Evolutionary conservation across 345 rosid genomes (phyloP), one percentile per base, ranked within the genome.

Genomic region (Syzygium aromaticum): DNA sequence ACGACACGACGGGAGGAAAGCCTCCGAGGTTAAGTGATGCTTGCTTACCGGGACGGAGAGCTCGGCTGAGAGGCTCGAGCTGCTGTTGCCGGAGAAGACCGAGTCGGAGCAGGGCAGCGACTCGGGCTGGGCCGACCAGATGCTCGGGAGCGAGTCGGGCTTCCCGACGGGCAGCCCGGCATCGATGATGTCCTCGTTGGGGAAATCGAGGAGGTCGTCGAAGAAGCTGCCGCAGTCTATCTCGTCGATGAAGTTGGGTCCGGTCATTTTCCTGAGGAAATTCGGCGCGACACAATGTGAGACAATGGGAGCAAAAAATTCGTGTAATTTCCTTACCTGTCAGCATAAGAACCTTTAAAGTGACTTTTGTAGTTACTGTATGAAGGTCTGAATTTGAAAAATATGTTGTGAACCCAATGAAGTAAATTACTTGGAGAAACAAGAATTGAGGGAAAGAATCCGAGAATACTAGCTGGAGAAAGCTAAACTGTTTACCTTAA

Each of bases 211-310:
- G 78, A 97, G 90, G 88, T 98, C 98, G 83, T 98, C 99, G 89
- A 98, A 96, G 95, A 96, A 96, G 94, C 95, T 94, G 51, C 96
- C 94, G 91, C 99, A 98, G 89, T 96, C 99, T 57, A 96, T 89
- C 90, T 98, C 99, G 90, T 98, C 99, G 28, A 91, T 88, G 93
- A 38, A 38, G 49, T 38, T 73, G 93, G 92, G 91, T 92, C 92
- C 86, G 93, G 93, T 89, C 92, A 95, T 23, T 87, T 92, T 52
- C 88, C 93, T 89, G 92, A 14, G 84, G 87, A 89, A 87, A 84
- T 23, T 57, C 1, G 52, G 51, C 1, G n/a, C 64, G 28, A 25
- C 2, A 49, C 17, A 33, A 52, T 9, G 84, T 52, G 54, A n/a
- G 85, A 28, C 77, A 7, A 84, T 40, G 43, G 85, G 67, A 56